Conservation (phyloP, 2,329 filamentous ascomycete species). For the Xylaria sp. region DNA sequence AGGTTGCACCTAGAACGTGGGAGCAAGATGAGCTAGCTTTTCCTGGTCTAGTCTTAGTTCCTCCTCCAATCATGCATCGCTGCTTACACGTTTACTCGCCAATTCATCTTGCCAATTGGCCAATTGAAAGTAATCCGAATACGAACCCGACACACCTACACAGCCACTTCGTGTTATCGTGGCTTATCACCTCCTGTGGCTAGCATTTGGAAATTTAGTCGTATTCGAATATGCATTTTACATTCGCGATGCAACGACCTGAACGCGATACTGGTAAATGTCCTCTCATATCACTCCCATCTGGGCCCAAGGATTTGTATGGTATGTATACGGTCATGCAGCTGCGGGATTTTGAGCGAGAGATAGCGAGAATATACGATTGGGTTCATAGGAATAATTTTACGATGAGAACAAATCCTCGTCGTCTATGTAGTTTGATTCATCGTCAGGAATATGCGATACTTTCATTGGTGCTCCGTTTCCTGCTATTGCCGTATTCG, state of each 20-base stretch:
- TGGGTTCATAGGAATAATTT: too few species aligned
- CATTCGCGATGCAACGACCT: not conserved
- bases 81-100: not conserved
- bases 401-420: too few species aligned
- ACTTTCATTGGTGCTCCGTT: too few species aligned
- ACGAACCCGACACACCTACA: conserved; percentile 33
- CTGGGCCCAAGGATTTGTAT: too few species aligned
- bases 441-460: too few species aligned
- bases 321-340: too few species aligned
- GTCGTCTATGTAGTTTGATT: too few species aligned
- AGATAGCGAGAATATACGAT: too few species aligned
- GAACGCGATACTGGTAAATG: too few species aligned
- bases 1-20: not conserved
- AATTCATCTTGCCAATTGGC: conserved; percentile 23
- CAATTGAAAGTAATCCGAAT: conserved; percentile 32
- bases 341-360: too few species aligned
- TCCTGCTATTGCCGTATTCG: too few species aligned
- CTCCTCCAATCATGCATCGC: conserved; percentile 18
- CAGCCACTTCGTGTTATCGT: conserved; percentile 5
- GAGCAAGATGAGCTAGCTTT: not conserved
- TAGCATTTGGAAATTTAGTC: not conserved
- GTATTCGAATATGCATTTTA: not conserved
- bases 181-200: not conserved
- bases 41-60: not conserved
- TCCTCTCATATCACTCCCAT: too few species aligned